These are phyloP conservation scores for Lasiosphaeria miniovina DNA, from an alignment of 495 filamentous ascomycete genomes.

Conservation along the genomic window DNA sequence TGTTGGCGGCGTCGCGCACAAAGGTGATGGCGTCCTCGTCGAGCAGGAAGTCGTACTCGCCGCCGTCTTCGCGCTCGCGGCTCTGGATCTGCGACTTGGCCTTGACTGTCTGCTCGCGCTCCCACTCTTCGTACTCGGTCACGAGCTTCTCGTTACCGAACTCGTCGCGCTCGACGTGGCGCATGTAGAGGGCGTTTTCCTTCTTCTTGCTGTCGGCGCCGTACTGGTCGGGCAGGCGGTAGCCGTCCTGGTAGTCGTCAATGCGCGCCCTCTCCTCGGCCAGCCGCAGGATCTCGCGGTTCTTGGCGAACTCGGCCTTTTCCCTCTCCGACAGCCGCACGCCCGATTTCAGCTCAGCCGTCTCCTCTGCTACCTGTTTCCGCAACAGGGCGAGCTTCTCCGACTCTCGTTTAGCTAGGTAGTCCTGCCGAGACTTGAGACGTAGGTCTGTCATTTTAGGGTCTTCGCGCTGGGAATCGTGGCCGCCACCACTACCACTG, in stretches of 20 bases:
- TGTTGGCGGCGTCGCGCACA: constrained; percentile 69
- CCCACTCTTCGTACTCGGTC: constrained; percentile 96
- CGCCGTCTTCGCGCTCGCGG: constrained; percentile 71
- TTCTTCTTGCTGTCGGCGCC: constrained; percentile 89
- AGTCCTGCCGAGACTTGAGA: constrained; percentile 82
- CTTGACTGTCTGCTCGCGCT: constrained; percentile 84
- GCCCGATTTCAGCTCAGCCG: constrained; percentile 74
- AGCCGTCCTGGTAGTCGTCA: constrained; percentile 90
- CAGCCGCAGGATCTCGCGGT: constrained; percentile 79
- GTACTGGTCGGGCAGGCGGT: constrained; percentile 91
- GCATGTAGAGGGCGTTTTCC: constrained; percentile 83
- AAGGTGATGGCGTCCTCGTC: constrained; percentile 89
- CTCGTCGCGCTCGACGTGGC: constrained; percentile 87
- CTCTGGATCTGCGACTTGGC: constrained; percentile 82
- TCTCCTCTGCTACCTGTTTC: constrained; percentile 90
- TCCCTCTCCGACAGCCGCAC: constrained; percentile 71
- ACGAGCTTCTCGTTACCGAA: constrained; percentile 84
- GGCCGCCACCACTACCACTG: background rate
- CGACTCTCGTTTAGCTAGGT: constrained; percentile 86
- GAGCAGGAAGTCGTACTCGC: constrained; percentile 91
- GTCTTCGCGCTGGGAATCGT: constrained; percentile 25
- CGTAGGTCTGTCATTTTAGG: constrained; percentile 70
- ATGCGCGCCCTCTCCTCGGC: constrained; percentile 86
- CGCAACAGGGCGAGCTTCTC: constrained; percentile 81
- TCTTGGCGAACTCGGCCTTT: constrained; percentile 87